These are phyloP conservation scores for Neurospora sp. DNA, from an alignment of 495 filamentous ascomycete genomes.

Conservation along the genomic window DNA sequence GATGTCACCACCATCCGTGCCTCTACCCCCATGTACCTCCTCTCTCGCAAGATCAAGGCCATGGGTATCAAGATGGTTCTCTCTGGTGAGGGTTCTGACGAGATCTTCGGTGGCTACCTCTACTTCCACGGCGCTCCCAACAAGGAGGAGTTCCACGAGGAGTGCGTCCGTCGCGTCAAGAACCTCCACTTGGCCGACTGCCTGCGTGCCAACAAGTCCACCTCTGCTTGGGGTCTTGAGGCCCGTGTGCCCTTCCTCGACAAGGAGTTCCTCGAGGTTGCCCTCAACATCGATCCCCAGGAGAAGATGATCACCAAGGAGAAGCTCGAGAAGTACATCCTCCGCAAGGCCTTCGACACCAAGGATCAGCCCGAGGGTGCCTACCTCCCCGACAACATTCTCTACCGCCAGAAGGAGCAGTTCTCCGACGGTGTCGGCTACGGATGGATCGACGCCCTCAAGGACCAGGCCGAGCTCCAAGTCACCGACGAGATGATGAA, in stretches of 20 bases:
- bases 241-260: conserved; percentile 97
- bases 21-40: conserved; percentile 96
- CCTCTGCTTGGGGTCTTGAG: conserved; percentile 96
- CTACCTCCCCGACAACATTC: conserved; percentile 88
- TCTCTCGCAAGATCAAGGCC: conserved; percentile 96
- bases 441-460: conserved; percentile 96
- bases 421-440: conserved; percentile 98
- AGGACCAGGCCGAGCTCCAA: conserved; percentile 79
- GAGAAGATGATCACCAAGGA: conserved; percentile 94
- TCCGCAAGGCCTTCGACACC: conserved; percentile 95
- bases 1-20: conserved; percentile 98
- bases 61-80: conserved; percentile 99
- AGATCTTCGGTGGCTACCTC: conserved; percentile 96
- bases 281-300: conserved; percentile 84
- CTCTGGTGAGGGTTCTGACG: conserved; percentile 90
- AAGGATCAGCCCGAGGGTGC: conserved; percentile 68
- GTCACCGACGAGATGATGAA: conserved; percentile 95
- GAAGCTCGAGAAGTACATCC: conserved; percentile 91
- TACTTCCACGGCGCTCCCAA: conserved; percentile 94
- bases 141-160: conserved; percentile 84
- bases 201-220: conserved; percentile 96
- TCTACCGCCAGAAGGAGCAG: conserved; percentile 99
- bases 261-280: conserved; percentile 83
- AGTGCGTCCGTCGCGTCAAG: conserved; percentile 86
- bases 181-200: conserved; percentile 93